Base-by-base conservation (phyloP, 768 basidiomycete genomes). In the Suillus subalutaceus region DNA sequence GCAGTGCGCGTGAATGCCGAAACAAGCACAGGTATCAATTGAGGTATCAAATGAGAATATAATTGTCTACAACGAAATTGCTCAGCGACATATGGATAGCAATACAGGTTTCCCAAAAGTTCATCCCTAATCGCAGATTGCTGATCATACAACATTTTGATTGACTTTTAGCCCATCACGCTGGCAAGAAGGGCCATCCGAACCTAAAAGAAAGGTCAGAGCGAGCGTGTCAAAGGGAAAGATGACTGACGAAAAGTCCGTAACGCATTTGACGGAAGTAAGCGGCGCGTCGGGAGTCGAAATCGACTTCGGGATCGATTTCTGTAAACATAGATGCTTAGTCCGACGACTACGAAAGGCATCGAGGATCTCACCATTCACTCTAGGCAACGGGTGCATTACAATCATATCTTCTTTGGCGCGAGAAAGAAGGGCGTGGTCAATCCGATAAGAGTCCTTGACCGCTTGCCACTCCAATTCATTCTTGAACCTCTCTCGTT, bases 251-350 rank as follows among this genome's bases (percentile, higher is more conserved):
- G 75, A 95, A 99, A 68, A 98, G 90, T 56, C 97, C 97, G 74
- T 97, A 97, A 65, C 96, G 89, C 96, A 97, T 98, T 74, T 98
- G 96, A 46, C 97, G 89, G 91, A 99, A 98, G 80, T 98, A 99
- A 26, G 94, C 95, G 3, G 96, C 96, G 13, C 96, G 87, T 37
- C 93, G 88, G 8, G 88, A 92, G 77, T 99, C 97, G 71, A 96
- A 98, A 78, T 99, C 97, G 55, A 99, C 96, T 76, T 97, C 96
- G 3, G 95, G 94, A 75, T 98, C 97, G 72, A 99, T 98, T 91
- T 99, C 97, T 95, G 70, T 4, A n/a, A 32, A 67, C 18, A 55
- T 20, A 13, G 66, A 75, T 64, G 72, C 65, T 66, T 48, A 38
- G 30, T 38, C 20, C 46, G 9, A 12, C n/a, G 32, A 18, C 58